Percentiles rank a stretch among this genome's conserved stretches.
phyloP scores from a whole-genome alignment of 2,329 filamentous ascomycete species.

The Cordyceps fumosorosea region DNA sequence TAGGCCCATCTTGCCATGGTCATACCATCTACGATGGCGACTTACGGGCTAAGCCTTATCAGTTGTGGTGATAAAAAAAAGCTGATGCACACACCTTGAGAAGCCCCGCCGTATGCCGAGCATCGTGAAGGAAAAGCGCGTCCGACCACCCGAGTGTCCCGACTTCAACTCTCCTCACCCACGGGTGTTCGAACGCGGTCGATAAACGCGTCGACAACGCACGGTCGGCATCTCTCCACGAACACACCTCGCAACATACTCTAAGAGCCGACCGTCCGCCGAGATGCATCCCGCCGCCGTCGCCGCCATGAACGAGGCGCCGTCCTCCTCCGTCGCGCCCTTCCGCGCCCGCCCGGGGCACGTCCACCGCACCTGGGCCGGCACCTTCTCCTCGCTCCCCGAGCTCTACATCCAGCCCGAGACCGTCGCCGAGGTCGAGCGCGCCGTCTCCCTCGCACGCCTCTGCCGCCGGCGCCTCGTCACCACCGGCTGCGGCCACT shows the following conservation, averaged over 20 bases:
- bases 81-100: slow-evolving; percentile 1
- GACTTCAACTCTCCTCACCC: neutral
- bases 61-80: neutral
- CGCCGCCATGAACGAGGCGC: slow-evolving; percentile 25
- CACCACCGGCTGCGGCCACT: slow-evolving; percentile 86
- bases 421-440: slow-evolving; percentile 73
- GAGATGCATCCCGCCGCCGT: slow-evolving; percentile 31
- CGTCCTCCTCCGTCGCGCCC: slow-evolving; percentile 42
- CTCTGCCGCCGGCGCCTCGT: slow-evolving; percentile 75
- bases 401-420: slow-evolving; percentile 87
- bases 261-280: neutral
- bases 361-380: slow-evolving; percentile 87
- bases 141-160: neutral
- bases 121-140: neutral
- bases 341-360: slow-evolving; percentile 71
- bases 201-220: too few species aligned
- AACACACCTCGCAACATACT: neutral
- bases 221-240: neutral
- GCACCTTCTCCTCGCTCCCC: slow-evolving; percentile 81
- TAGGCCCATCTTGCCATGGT: neutral
- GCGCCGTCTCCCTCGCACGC: slow-evolving; percentile 72
- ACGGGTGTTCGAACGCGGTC: neutral
- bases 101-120: slow-evolving; percentile 5
- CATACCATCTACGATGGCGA: neutral
- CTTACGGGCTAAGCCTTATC: slow-evolving; percentile 9